phyloP scores from a whole-genome alignment of 306 rosid genomes.

The Astragalus membranaceus region DNA sequence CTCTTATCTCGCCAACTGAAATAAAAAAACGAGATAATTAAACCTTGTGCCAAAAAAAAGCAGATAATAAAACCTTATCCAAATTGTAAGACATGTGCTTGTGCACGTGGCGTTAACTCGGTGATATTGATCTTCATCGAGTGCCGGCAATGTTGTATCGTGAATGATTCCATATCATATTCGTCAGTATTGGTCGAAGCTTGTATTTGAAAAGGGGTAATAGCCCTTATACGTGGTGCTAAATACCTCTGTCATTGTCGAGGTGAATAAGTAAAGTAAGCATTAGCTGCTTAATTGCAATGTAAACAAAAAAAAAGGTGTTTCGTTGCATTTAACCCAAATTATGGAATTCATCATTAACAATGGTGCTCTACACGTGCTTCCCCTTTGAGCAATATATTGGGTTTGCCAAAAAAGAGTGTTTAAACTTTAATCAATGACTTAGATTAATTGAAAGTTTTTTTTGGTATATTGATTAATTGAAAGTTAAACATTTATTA shows the following conservation, averaged over 20 bases:
- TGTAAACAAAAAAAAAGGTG: background rate
- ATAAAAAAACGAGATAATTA: too few species aligned
- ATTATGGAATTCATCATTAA: background rate
- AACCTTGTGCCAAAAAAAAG: too few species aligned
- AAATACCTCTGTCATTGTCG: background rate
- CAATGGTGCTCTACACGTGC: too few species aligned
- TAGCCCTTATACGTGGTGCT: background rate
- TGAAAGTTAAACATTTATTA: too few species aligned
- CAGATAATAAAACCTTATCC: constrained; percentile 1
- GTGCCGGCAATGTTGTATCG: constrained; percentile 25
- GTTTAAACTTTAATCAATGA: too few species aligned
- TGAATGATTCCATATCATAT: constrained; percentile 2
- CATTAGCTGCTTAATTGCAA: too few species aligned
- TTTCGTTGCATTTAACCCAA: background rate
- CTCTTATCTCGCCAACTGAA: too few species aligned
- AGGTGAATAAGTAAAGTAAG: background rate
- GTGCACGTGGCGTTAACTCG: constrained; percentile 39
- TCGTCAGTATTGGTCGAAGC: background rate
- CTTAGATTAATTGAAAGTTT: too few species aligned
- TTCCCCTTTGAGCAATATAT: too few species aligned
- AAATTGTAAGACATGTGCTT: background rate
- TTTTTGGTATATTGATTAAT: too few species aligned
- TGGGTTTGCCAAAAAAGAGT: too few species aligned
- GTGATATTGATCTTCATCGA: constrained; percentile 4
- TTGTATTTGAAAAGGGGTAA: background rate